Evolutionary conservation across 495 filamentous ascomycete species (phyloP).

Genomic region (Margaritispora aquatica): DNA sequence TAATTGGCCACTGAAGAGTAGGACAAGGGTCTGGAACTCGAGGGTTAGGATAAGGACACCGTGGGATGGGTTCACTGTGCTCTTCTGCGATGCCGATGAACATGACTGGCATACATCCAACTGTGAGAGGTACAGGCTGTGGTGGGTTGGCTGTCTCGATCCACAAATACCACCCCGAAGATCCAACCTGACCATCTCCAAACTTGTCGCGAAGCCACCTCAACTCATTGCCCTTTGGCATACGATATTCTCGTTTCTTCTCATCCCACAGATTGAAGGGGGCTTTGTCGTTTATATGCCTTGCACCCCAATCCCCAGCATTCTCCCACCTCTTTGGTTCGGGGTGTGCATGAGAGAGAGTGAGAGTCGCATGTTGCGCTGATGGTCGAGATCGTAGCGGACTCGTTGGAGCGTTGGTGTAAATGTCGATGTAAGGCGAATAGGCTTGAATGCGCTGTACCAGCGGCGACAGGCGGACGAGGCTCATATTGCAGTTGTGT

Average conservation of each 20-base stretch:
- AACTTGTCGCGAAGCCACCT: conserved; percentile 22
- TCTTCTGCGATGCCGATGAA: conserved; percentile 22
- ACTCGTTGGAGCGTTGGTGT: conserved; percentile 16
- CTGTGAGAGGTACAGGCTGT: conserved; percentile 24
- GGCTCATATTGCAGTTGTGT: conserved; percentile 8
- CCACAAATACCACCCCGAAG: conserved; percentile 22
- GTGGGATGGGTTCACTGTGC: conserved; percentile 15
- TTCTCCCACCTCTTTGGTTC: conserved; percentile 13
- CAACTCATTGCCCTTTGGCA: conserved; percentile 14
- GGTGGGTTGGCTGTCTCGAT: conserved; percentile 24
- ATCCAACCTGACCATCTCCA: conserved; percentile 16
- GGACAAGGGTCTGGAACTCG: conserved; percentile 24
- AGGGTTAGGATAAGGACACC: conserved; percentile 21
- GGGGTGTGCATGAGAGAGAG: conserved; percentile 12
- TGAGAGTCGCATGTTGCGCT: conserved; percentile 15
- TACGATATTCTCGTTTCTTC: conserved; percentile 10
- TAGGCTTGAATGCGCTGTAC: conserved; percentile 16
- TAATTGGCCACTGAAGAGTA: conserved; percentile 20
- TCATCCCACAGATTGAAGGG: conserved; percentile 17
- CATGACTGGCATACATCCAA: conserved; percentile 25
- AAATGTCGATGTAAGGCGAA: conserved; percentile 19
- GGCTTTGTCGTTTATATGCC: conserved; percentile 15
- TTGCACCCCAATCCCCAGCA: conserved; percentile 10
- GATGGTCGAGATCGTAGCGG: conserved; percentile 13
- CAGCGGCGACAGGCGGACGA: conserved; percentile 13